phyloP scores from a whole-genome alignment of 495 filamentous ascomycete genomes.

The Penicillium desertorum region DNA sequence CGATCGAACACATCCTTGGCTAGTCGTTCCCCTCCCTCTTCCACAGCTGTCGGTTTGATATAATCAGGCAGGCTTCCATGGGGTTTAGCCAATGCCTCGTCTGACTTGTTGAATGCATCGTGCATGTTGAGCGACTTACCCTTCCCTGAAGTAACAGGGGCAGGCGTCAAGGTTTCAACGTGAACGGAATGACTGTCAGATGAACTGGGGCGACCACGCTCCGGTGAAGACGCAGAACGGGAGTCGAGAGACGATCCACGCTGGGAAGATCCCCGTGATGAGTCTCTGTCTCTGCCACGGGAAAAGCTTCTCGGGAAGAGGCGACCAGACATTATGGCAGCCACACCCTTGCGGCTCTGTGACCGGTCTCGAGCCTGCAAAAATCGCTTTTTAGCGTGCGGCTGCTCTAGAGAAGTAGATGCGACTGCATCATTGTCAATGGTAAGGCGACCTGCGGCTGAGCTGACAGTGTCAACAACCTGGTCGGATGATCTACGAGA shows the following conservation, averaged over 20 bases:
- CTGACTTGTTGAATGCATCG: conserved; percentile 62
- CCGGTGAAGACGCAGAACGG: conserved; percentile 55
- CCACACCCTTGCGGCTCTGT: conserved; percentile 34
- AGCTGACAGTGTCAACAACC: conserved; percentile 7
- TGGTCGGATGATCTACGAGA: conserved; percentile 28
- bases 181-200: conserved; percentile 48
- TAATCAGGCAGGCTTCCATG: conserved; percentile 55
- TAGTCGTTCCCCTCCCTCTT: conserved; percentile 56
- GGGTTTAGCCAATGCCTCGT: conserved; percentile 58
- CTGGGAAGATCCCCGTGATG: conserved; percentile 48
- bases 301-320: conserved; percentile 39
- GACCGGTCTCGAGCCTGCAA: conserved; percentile 21
- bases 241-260: conserved; percentile 56
- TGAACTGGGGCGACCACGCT: conserved; percentile 55
- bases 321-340: conserved; percentile 42
- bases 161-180: conserved; percentile 36
- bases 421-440: conserved; percentile 17
- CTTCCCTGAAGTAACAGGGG: conserved; percentile 44
- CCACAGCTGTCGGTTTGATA: conserved; percentile 33
- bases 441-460: conserved; percentile 4
- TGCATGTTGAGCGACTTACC: conserved; percentile 56
- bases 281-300: conserved; percentile 43
- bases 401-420: conserved; percentile 14
- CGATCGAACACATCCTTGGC: conserved; percentile 73
- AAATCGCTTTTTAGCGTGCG: conserved; percentile 17